These are phyloP conservation scores for Chlamydomonas urium DNA, from an alignment of 139 green algal species.

Conservation along the genomic window DNA sequence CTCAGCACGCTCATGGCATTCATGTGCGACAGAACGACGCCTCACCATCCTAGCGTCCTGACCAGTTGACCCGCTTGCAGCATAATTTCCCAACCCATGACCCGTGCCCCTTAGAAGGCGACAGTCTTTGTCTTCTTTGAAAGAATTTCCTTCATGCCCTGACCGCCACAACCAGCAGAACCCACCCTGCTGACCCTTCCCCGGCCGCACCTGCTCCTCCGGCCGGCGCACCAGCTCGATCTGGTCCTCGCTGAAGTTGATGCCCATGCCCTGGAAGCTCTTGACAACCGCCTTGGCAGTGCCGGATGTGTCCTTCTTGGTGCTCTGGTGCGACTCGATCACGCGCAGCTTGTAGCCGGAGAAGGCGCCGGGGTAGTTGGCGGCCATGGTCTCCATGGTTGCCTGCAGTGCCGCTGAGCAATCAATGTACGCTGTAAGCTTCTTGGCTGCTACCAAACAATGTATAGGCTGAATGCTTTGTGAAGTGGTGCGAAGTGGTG, in stretches of 20 bases:
- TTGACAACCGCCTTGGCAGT: constrained; percentile 86
- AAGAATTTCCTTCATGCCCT: too few relatives aligned
- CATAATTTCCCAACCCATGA: background rate
- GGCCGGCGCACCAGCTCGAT: constrained; percentile 76
- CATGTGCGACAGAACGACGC: too few relatives aligned
- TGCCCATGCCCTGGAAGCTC: constrained; percentile 83
- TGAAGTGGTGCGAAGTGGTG: too few relatives aligned
- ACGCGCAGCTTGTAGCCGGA: constrained; percentile 87
- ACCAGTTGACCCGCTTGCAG: background rate
- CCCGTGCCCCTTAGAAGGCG: too few relatives aligned
- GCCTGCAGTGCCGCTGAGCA: constrained; percentile 65
- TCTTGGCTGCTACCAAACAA: too few relatives aligned
- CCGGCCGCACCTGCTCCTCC: constrained; percentile 46
- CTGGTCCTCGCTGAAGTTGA: constrained; percentile 65
- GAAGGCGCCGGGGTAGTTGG: constrained; percentile 89
- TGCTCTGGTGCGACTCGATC: constrained; percentile 94
- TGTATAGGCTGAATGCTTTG: too few relatives aligned
- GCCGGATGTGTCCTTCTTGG: constrained; percentile 83
- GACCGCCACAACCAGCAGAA: too few relatives aligned
- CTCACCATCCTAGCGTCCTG: too few relatives aligned
- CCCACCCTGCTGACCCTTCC: too few relatives aligned
- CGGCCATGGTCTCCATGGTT: constrained; percentile 20
- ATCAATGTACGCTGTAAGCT: too few relatives aligned
- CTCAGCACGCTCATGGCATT: too few relatives aligned
- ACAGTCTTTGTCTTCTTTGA: too few relatives aligned